Evolutionary conservation across 106 monocot genomes (phyloP), one percentile per base, ranked within the genome.

Genomic region (Cymbidium sinense): DNA sequence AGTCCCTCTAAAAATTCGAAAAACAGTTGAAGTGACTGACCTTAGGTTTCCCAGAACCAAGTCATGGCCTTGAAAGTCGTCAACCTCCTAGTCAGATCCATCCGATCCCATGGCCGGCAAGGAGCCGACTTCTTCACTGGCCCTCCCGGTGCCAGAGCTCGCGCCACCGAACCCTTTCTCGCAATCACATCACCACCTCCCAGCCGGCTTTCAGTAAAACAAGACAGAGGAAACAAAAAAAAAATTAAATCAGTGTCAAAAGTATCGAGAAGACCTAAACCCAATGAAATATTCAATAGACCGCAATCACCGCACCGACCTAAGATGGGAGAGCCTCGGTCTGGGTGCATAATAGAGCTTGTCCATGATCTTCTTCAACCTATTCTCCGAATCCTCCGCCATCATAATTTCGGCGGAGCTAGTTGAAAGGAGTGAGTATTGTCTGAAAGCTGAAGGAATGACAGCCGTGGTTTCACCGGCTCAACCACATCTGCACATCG

Each of bases 11-110:
- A 71, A 20, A 35, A n/a, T 39, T 71, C 12, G 6, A n/a, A 5
- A 20, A 7, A 37, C 2, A 44, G 27, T 43, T 44, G 10, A 29
- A 27, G 21, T 2, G n/a, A 43, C 41, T 10, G 77, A 99, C 99
- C 94, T 99, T 92, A 34, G 99, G 99, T 73, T 95, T 99, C 21
- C 84, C 94, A n/a, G 69, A 99, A 99, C 99, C 95, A 99, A 64
- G 99, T 99, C 92, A 92, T 95, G 83, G 99, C 92, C 85, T 99
- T 99, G 89, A 95, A 99, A 2, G 95, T 92, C 6, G 90, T 82
- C 47, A 99, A 67, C 61, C 95, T 75, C 72, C 88, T 83, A 80
- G 89, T 83, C 29, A 99, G 81, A 89, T 95, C 99, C 29, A 82
- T 81, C 12, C 99, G 92, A 81, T 99, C 99, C 99, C 99, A 99